Evolutionary conservation across 2,329 filamentous ascomycete species (phyloP), one percentile per base, ranked within the genome.

Genomic region (Aspergillus pseudoterreus): DNA sequence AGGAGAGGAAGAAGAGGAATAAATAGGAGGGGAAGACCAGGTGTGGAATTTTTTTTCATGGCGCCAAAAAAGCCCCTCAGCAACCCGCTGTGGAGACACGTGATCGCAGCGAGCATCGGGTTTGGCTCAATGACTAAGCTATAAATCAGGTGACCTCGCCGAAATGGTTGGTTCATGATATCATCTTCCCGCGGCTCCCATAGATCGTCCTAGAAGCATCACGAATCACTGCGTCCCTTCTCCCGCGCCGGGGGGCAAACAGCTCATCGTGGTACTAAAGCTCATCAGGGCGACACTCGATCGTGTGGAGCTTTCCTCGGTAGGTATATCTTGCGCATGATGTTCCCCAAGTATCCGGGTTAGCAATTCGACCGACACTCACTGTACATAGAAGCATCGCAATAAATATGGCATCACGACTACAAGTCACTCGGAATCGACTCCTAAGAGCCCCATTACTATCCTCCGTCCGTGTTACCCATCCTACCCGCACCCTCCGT

Each of bases 321-420:
- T 12, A 17, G 43, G 43, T 45, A 17, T 45, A 27, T 27, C 19
- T 12, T 21, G 15, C 41, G 41, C 21, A 14, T 33, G 45, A 39
- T 41, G 32, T 30, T 19, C 19, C 43, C 14, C 11, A 41, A 17
- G n/a, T 48, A 38, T 39, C 15, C 5, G 5, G 22, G 4, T 22
- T 19, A 10, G 22, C 6, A 45, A 45, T 12, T 10, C 38, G 32
- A 30, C 39, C n/a, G 5, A 42, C 17, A 42, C 39, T 12, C 17
- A 19, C 39, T 22, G 19, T 21, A 42, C 19, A 42, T 21, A 42
- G 39, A 42, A 41, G 10, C 42, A 30, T 10, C 30, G 36, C 22
- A 39, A 62, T 46, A 45, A 51, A 42, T 43, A 71, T 71, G 67
- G 66, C 68, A 30, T 58, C 67, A 35, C 66, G 68, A 59, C 48